phyloP scores from a whole-genome alignment of 2,329 filamentous ascomycete species.

The Massarina eburnea region DNA sequence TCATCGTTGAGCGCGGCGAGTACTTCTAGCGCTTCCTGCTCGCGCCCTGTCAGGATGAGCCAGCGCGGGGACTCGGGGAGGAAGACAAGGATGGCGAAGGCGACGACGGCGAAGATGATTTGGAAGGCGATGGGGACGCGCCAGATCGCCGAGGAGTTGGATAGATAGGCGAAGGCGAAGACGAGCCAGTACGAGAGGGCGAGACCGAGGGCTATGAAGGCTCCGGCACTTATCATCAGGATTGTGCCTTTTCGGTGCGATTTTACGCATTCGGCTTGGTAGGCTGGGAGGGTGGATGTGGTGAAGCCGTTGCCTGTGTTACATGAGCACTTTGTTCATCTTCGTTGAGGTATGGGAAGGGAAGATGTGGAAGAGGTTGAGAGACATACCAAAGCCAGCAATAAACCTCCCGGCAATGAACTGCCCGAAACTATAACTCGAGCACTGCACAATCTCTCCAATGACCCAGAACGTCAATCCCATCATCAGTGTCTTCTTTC shows the following conservation, averaged over 20 bases:
- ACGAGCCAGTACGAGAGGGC: constrained; percentile 57
- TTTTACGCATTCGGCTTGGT: constrained; percentile 54
- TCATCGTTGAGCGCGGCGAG: constrained; percentile 35
- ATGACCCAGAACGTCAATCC: constrained; percentile 53
- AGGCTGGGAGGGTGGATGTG: constrained; percentile 54
- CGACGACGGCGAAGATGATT: constrained; percentile 57
- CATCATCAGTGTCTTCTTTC: constrained; percentile 52
- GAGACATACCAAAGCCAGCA: constrained; percentile 48
- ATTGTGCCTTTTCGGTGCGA: constrained; percentile 48
- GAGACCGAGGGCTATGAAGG: constrained; percentile 54
- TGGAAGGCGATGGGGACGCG: constrained; percentile 61
- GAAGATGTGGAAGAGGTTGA: constrained; percentile 38
- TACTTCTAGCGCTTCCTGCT: constrained; percentile 45
- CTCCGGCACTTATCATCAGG: constrained; percentile 52
- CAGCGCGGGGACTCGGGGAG: constrained; percentile 62
- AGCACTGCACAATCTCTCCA: constrained; percentile 53
- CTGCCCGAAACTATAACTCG: constrained; percentile 49
- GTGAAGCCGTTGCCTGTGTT: constrained; percentile 54
- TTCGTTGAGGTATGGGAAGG: constrained; percentile 39
- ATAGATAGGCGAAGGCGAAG: constrained; percentile 53
- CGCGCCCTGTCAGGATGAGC: constrained; percentile 58
- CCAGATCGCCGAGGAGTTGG: constrained; percentile 44
- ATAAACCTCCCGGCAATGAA: constrained; percentile 56
- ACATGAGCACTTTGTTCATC: not conserved
- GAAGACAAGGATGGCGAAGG: constrained; percentile 53